These are phyloP conservation scores for Ganoderma multipileum DNA, from an alignment of 1,284 basidiomycete genomes.

Conservation along the genomic window DNA sequence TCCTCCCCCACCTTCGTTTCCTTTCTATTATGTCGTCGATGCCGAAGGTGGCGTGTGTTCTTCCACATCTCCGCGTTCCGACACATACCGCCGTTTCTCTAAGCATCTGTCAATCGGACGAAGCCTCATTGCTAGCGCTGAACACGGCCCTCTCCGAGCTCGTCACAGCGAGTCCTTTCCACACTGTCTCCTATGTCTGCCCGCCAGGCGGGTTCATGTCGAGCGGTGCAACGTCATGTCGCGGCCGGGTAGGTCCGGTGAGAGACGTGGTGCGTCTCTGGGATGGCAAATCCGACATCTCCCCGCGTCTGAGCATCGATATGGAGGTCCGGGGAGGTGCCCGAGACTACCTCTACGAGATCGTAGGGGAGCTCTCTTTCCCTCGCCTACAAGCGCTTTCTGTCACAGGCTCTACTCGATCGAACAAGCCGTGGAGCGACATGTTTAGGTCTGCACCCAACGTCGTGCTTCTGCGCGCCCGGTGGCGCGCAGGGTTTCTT, in stretches of 20 bases:
- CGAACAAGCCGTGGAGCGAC: slow-evolving; percentile 1
- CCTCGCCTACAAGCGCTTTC: background rate
- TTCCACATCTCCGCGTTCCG: background rate
- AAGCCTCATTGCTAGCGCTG: background rate
- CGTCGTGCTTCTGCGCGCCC: slow-evolving; percentile 6
- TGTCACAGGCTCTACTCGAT: slow-evolving; percentile 2
- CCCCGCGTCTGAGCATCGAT: slow-evolving; percentile 5
- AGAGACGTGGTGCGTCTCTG: slow-evolving; percentile 3
- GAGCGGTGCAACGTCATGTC: background rate
- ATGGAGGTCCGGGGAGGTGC: background rate
- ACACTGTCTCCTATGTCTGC: slow-evolving; percentile 1
- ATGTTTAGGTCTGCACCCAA: slow-evolving; percentile 7
- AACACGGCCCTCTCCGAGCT: background rate
- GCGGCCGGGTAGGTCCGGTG: background rate
- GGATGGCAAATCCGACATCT: slow-evolving; percentile 9
- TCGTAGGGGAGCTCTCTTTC: background rate
- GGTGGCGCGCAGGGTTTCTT: slow-evolving; percentile 6
- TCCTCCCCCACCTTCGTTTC: background rate
- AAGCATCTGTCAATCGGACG: background rate
- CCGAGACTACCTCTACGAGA: background rate
- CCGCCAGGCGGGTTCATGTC: background rate
- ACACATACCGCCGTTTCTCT: background rate
- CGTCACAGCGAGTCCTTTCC: background rate
- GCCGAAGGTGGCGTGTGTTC: background rate
- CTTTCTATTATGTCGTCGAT: background rate